phyloP scores from a whole-genome alignment of 164 flowering plant species.

The Vitis amurensis region DNA sequence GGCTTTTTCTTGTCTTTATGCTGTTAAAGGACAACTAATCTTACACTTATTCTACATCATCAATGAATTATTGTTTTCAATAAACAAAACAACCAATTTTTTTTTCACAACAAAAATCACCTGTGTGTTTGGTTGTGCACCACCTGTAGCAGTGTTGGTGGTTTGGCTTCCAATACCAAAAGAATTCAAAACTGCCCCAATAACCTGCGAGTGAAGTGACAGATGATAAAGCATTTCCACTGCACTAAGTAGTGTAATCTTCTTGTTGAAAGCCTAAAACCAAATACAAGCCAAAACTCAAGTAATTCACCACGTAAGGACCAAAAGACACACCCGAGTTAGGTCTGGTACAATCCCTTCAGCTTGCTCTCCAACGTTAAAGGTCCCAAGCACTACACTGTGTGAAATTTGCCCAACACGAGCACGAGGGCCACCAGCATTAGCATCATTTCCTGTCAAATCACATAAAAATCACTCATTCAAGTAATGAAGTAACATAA shows the following conservation, averaged over 20 bases:
- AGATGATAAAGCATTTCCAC: not conserved
- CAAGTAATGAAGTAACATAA: not conserved
- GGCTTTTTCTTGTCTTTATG: no score
- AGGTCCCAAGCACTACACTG: constrained; percentile 87
- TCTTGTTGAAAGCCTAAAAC: not conserved
- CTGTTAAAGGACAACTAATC: no score
- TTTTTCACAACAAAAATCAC: no score
- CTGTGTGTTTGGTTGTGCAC: constrained; percentile 21
- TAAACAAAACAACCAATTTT: no score
- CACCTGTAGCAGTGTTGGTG: constrained; percentile 31
- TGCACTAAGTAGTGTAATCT: not conserved
- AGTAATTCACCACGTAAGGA: no score
- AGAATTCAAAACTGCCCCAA: constrained; percentile 87
- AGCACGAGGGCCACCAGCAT: constrained; percentile 50
- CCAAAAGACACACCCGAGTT: constrained; percentile 51
- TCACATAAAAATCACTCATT: not conserved
- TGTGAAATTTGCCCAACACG: constrained; percentile 87
- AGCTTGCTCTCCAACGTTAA: constrained; percentile 83
- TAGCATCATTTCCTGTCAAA: constrained; percentile 58
- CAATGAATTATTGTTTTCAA: no score
- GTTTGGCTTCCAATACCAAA: constrained; percentile 66
- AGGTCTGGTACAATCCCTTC: constrained; percentile 74
- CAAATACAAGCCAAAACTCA: not conserved
- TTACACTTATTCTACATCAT: no score
- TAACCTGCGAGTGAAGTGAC: constrained; percentile 51